These are phyloP conservation scores for Plasmodium berghei DNA, from an alignment of 169 alveolate genomes.

Conservation along the genomic window DNA sequence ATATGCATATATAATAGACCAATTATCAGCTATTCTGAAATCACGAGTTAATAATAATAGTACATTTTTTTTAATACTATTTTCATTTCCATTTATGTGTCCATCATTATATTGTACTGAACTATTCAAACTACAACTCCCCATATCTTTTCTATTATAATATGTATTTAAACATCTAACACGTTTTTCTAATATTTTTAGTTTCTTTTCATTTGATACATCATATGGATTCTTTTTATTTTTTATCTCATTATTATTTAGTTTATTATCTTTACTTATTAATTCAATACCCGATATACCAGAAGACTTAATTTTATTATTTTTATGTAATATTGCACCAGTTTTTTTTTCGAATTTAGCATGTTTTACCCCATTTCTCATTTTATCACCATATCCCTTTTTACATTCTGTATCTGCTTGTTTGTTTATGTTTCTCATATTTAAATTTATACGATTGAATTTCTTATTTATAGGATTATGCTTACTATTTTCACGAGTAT, in stretches of 20 bases:
- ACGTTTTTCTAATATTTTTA: constrained; percentile 33
- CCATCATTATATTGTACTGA: too few species aligned
- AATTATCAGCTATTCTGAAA: constrained; percentile 42
- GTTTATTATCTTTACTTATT: constrained; percentile 1
- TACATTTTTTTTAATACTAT: constrained; percentile 2
- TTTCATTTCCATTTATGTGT: neutral
- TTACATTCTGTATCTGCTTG: too few species aligned
- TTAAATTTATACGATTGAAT: too few species aligned
- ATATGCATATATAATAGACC: constrained; percentile 56
- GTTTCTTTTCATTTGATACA: constrained; percentile 27
- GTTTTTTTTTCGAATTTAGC: neutral
- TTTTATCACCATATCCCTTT: too few species aligned
- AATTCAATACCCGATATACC: neutral
- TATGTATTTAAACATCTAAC: constrained; percentile 33
- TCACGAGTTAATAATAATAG: constrained; percentile 62
- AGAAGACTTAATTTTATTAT: neutral
- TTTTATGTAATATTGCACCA: neutral
- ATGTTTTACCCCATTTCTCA: neutral
- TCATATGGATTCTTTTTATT: constrained; percentile 63
- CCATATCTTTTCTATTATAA: constrained; percentile 19
- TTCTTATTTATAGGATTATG: too few species aligned
- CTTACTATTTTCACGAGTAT: too few species aligned
- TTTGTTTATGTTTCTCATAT: too few species aligned
- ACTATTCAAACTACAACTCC: neutral
- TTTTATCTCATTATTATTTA: constrained; percentile 7